Percentiles rank a stretch among this genome's conserved stretches.
Conservation (phyloP, 2,329 filamentous ascomycete species). For the Septoria petroselini region DNA sequence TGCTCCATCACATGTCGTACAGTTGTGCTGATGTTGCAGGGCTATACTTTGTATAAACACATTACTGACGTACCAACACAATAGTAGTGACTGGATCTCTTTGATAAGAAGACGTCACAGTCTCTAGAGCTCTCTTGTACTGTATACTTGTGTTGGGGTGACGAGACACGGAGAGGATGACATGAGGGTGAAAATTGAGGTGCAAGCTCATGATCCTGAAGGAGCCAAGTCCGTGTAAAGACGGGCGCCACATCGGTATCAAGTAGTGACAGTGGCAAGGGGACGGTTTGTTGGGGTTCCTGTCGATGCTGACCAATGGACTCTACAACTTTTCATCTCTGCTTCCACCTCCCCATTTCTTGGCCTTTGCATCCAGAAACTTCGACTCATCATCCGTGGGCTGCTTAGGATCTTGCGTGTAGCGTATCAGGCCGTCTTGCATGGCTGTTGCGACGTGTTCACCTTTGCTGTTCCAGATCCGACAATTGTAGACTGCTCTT, state of each 20-base stretch:
- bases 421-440: conserved; percentile 50
- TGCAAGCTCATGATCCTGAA: conserved; percentile 33
- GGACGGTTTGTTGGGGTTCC: too few relatives aligned
- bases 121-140: too few relatives aligned
- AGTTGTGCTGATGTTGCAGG: too few relatives aligned
- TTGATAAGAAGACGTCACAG: too few relatives aligned
- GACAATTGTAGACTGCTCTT: conserved; percentile 48
- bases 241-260: too few relatives aligned
- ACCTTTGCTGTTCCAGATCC: conserved; percentile 45
- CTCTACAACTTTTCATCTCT: conserved; percentile 10
- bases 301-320: not conserved
- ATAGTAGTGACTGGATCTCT: too few relatives aligned
- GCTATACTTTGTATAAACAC: too few relatives aligned
- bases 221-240: conserved; percentile 1
- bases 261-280: too few relatives aligned
- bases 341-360: conserved; percentile 1
- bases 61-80: too few relatives aligned
- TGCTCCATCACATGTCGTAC: too few relatives aligned
- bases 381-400: conserved; percentile 15
- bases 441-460: conserved; percentile 47
- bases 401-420: conserved; percentile 18
- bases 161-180: conserved; percentile 46
- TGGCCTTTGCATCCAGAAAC: not conserved
- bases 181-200: conserved; percentile 61
- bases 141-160: conserved; percentile 57